Conservation (phyloP, 139 green algal genomes). For the Picochlorum sp. region DNA sequence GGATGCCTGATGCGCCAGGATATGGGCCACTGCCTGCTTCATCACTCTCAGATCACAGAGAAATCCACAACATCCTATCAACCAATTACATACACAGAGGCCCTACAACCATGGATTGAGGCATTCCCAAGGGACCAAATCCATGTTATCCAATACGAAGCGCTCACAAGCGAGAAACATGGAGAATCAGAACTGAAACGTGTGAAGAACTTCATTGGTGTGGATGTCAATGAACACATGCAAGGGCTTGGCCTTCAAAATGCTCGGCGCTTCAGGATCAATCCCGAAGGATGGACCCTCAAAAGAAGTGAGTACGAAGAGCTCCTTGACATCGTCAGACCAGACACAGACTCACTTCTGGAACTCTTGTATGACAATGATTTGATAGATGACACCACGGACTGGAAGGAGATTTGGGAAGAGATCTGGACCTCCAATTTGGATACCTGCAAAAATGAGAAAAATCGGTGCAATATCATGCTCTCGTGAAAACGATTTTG, state of each 20-base stretch:
- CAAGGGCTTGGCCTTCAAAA: background rate
- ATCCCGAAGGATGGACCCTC: constrained; percentile 5
- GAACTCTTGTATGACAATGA: constrained; percentile 6
- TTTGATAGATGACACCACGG: background rate
- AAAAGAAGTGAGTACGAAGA: background rate
- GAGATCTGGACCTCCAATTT: constrained; percentile 8
- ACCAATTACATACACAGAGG: background rate
- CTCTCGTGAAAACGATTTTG: no score
- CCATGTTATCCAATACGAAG: constrained; percentile 9
- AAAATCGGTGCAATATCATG: background rate
- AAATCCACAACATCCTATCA: background rate
- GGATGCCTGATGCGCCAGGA: constrained; percentile 1
- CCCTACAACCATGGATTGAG: constrained; percentile 1
- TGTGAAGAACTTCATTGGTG: constrained; percentile 4
- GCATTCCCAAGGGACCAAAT: constrained; percentile 7
- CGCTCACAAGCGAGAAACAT: background rate
- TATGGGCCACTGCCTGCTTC: constrained; percentile 1
- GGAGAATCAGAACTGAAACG: background rate
- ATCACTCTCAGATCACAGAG: constrained; percentile 5
- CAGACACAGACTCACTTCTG: background rate
- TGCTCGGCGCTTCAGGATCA: constrained; percentile 9
- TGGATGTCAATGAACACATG: background rate
- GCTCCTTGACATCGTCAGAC: constrained; percentile 4
- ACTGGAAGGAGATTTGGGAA: constrained; percentile 6
- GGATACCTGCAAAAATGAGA: constrained; percentile 1